Evolutionary conservation across 1,284 basidiomycete genomes (phyloP), one percentile per base, ranked within the genome.

Genomic region (Ustilago curta): DNA sequence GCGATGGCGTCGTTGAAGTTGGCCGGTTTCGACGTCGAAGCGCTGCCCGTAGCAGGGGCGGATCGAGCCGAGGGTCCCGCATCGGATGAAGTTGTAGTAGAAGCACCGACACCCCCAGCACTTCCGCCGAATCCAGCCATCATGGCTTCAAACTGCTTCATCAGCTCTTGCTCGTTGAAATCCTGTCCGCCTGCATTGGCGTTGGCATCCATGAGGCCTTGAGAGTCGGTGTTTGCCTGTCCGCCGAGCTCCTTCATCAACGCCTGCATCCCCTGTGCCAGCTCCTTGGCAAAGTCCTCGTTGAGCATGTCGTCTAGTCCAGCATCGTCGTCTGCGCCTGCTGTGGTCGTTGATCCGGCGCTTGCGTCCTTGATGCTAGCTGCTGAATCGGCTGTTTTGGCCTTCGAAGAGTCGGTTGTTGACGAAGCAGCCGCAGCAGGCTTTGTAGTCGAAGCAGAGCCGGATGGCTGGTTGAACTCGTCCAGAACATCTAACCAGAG

Each of bases 211-310:
- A 76, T 60, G 23, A 63, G 27, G 40, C 69, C 60, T 57, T 72
- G 51, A 4, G 56, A 63, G 40, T 64, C 27, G 12, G 40, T 58
- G 32, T 65, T 51, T 29, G 64, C 55, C 25, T 64, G 53, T 31
- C 67, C 47, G 5, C 78, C 86, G 9, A 96, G 87, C 79, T 91
- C 91, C 21, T 88, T 88, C 87, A 97, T 90, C 48, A 97, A 88
- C n/a, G 87, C 87, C 83, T 94, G 92, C 94, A 97, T 96, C 32
- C 90, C 91, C 80, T 89, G 88, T 7, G 91, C 90, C 47, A 97
- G 88, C 81, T 93, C 91, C 43, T 88, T 87, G 44, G 91, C 90
- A 80, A 94, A 93, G 55, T 90, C 83, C 43, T 82, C 63, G 14
- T 74, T 76, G 8, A 83, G 67, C 32, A 75, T 58, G 16, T 77